phyloP scores from a whole-genome alignment of 2,329 filamentous ascomycete genomes.

The Biscogniauxia sp. region DNA sequence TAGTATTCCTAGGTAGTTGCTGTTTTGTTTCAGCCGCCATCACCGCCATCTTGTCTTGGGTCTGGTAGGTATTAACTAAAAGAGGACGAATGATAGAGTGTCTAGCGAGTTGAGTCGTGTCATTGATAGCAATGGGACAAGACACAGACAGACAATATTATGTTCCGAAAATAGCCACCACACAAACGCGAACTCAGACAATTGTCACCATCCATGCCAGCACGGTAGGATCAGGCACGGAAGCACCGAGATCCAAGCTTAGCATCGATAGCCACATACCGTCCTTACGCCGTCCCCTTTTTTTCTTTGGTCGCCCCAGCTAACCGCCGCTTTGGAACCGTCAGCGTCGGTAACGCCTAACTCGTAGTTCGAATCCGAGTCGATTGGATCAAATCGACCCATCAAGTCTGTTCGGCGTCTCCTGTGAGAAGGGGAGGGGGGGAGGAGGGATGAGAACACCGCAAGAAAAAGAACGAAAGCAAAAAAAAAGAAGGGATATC shows the following conservation, averaged over 20 bases:
- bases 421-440: no score
- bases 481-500: background rate
- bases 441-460: background rate
- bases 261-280: background rate
- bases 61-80: background rate
- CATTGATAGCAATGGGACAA: background rate
- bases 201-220: background rate
- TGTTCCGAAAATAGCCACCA: background rate
- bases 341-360: background rate
- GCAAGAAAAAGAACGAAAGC: constrained; percentile 12
- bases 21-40: background rate
- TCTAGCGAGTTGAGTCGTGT: background rate
- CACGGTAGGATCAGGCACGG: background rate
- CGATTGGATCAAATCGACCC: background rate
- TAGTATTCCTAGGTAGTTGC: background rate
- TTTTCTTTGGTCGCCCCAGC: background rate
- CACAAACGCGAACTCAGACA: background rate
- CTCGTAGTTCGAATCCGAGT: background rate
- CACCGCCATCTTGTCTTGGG: background rate
- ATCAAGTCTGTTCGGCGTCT: background rate
- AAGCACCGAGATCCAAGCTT: background rate
- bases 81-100: background rate
- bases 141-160: background rate
- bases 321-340: background rate
- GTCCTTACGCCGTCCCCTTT: background rate